Base-by-base conservation (phyloP, 202 grass and related monocot species). In the Musa balbisiana region DNA sequence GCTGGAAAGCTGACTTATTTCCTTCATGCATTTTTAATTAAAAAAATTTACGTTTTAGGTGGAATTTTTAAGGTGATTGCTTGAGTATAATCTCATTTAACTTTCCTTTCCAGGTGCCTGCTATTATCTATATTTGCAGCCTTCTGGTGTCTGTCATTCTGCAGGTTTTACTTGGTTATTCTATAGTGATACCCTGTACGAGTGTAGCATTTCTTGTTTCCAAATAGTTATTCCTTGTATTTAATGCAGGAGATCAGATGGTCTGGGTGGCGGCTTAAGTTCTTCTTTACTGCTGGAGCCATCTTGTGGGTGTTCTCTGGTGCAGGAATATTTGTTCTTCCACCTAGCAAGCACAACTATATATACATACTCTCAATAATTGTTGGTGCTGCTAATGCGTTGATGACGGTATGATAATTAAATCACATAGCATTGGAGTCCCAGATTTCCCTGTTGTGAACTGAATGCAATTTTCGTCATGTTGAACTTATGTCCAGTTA, bases 291-390 rank as follows among this genome's bases (percentile, higher is more conserved):
- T 0, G 81, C 82, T 89, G 95, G 95, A 80, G 91, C 94, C 26
- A 82, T 87, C 74, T 82, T 99, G 76, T 99, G 95, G 95, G 88
- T 99, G 82, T 82, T 98, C 74, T 99, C 89, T 62, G 95, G 95
- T 80, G 75, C 81, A 82, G 91, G 88, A 85, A 82, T 99, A 79
- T 75, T 94, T 83, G 2, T 95, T 83, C 83, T 99, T 74, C 91
- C 89, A 24, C 86, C 87, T 54, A 81, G 71, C 53, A 83, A 95
- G 82, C 83, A 92, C 50, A 87, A 92, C 76, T 66, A 90, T 14
- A 90, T 99, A 85, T 99, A 99, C 84, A 75, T 53, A 50, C 78
- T 99, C 62, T 95, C 95, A 79, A 66, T 95, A 55, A 73, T 67
- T 68, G 87, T 99, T 83, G 95, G 95, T 83, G 80, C 75, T 74